These are phyloP conservation scores for Colletotrichum kahawae DNA, from an alignment of 2,329 filamentous ascomycete species.

Conservation along the genomic window DNA sequence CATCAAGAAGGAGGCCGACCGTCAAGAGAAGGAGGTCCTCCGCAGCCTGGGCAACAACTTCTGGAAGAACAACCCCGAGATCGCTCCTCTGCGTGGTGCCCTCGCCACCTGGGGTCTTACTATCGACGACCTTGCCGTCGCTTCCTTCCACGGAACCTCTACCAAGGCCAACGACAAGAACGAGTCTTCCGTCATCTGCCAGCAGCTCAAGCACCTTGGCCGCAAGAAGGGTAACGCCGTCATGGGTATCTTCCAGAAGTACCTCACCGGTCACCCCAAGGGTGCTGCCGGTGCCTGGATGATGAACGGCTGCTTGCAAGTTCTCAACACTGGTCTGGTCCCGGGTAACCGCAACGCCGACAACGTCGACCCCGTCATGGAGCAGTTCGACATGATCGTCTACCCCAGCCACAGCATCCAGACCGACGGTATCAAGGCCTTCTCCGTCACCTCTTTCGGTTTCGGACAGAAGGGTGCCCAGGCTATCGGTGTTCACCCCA, in stretches of 20 bases:
- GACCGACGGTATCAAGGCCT: constrained; percentile 97
- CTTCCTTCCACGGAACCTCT: constrained; percentile 98
- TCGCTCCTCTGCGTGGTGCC: constrained; percentile 93
- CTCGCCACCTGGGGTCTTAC: constrained; percentile 98
- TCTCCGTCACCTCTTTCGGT: constrained; percentile 98
- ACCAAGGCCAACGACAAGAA: constrained; percentile 99
- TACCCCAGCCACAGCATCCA: constrained; percentile 96
- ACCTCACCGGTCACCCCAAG: constrained; percentile 97
- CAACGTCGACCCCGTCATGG: constrained; percentile 95
- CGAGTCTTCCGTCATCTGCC: constrained; percentile 95
- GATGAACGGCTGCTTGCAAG: constrained; percentile 97
- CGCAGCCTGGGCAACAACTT: constrained; percentile 96
- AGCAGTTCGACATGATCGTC: constrained; percentile 97
- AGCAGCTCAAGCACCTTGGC: constrained; percentile 93
- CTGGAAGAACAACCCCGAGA: constrained; percentile 94
- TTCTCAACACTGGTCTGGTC: constrained; percentile 94
- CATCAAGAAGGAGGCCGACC: constrained; percentile 82
- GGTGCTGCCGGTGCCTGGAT: constrained; percentile 99
- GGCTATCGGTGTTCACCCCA: constrained; percentile 94
- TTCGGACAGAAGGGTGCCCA: constrained; percentile 99
- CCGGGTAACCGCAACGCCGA: constrained; percentile 98
- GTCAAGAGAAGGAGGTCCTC: constrained; percentile 92
- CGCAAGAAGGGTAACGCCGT: constrained; percentile 96
- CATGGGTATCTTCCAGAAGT: constrained; percentile 98
- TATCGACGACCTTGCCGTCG: constrained; percentile 92